These are phyloP conservation scores for Elsinoe ampelina DNA, from an alignment of 2,329 filamentous ascomycete species.

Conservation along the genomic window DNA sequence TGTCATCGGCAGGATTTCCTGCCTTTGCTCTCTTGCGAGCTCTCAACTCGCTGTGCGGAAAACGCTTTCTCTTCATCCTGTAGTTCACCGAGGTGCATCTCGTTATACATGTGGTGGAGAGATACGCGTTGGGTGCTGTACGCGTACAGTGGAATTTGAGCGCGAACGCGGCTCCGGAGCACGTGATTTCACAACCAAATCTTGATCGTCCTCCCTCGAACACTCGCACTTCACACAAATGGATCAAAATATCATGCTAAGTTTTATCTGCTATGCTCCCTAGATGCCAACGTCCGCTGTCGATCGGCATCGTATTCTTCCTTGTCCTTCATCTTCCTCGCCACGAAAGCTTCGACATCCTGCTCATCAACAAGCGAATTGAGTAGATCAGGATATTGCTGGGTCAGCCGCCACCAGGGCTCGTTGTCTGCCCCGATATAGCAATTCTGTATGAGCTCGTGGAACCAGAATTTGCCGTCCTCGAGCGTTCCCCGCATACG, in stretches of 20 bases:
- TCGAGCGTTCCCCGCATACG: not conserved
- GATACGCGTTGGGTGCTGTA: too few species aligned
- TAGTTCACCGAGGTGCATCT: too few species aligned
- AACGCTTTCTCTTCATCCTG: not conserved
- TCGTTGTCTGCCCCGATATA: not conserved
- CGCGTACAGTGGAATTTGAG: too few species aligned
- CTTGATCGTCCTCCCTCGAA: too few species aligned
- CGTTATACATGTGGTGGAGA: too few species aligned
- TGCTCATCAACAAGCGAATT: not conserved
- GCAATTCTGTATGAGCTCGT: not conserved
- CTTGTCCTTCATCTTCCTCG: not conserved
- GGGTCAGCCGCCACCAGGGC: not conserved
- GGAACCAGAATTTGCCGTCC: not conserved
- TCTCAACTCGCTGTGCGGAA: not conserved
- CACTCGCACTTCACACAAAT: too few species aligned
- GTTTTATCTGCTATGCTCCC: not conserved
- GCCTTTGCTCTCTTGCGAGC: not conserved
- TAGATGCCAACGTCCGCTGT: not conserved
- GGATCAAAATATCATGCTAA: not conserved
- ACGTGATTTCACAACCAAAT: too few species aligned
- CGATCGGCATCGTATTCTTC: not conserved
- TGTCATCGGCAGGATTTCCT: not conserved
- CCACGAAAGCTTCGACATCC: not conserved
- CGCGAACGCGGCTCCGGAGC: too few species aligned
- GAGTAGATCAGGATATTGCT: not conserved